These are phyloP conservation scores for Auricularia sp. DNA, from an alignment of 768 basidiomycete species.

Conservation along the genomic window DNA sequence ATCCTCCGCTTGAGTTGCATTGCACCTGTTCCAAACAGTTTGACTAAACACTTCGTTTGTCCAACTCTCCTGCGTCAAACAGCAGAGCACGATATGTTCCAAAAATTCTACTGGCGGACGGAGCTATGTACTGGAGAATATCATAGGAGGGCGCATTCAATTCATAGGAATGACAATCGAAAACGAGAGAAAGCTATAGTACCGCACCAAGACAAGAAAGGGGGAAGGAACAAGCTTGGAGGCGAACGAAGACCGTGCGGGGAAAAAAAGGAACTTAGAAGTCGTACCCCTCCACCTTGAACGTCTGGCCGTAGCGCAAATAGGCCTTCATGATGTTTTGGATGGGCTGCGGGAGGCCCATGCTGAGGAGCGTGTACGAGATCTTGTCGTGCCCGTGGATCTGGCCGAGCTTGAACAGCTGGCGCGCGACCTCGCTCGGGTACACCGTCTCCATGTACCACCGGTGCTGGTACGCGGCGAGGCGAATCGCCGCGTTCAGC, in stretches of 20 bases:
- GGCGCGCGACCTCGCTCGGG: slow-evolving; percentile 81
- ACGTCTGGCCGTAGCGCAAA: slow-evolving; percentile 74
- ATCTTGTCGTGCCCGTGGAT: slow-evolving; percentile 93
- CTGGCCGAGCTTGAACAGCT: slow-evolving; percentile 88
- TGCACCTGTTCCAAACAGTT: too few relatives aligned
- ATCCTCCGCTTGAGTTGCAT: too few relatives aligned
- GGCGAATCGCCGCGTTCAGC: slow-evolving; percentile 84
- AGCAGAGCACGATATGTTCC: too few relatives aligned
- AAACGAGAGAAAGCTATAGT: too few relatives aligned
- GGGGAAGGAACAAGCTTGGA: background rate
- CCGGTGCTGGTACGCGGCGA: slow-evolving; percentile 77
- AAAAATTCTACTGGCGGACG: too few relatives aligned
- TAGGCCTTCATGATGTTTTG: slow-evolving; percentile 90
- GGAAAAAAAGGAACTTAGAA: slow-evolving; percentile 33
- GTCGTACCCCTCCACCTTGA: slow-evolving; percentile 81
- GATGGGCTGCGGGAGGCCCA: slow-evolving; percentile 85
- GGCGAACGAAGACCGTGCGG: too few relatives aligned
- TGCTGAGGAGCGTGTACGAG: slow-evolving; percentile 82
- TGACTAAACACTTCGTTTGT: too few relatives aligned
- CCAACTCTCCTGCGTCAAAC: too few relatives aligned
- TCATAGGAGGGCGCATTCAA: too few relatives aligned
- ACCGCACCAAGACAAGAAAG: background rate
- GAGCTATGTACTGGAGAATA: too few relatives aligned
- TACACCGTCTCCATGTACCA: slow-evolving; percentile 79
- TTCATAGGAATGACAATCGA: too few relatives aligned